These are phyloP conservation scores for Grosmannia huntii DNA, from an alignment of 2,329 filamentous ascomycete species.

Conservation along the genomic window DNA sequence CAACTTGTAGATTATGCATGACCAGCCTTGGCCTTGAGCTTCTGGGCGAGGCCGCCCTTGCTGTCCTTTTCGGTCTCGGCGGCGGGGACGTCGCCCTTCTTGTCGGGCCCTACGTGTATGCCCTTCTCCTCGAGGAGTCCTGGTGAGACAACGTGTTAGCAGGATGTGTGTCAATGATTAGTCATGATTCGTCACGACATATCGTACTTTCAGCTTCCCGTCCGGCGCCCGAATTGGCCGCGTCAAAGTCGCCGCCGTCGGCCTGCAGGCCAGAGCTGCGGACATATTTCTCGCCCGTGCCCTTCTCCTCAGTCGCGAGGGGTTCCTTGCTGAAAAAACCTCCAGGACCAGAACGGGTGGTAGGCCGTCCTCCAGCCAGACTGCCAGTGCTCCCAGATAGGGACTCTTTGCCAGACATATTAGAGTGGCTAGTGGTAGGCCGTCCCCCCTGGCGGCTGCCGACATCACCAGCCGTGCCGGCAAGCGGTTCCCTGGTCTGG, in stretches of 20 bases:
- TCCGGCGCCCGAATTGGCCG: conserved; percentile 48
- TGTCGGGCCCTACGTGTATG: background rate
- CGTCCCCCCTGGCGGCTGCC: background rate
- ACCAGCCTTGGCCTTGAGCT: background rate
- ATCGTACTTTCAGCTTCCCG: conserved; percentile 51
- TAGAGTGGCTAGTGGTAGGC: background rate
- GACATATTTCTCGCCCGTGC: conserved; percentile 44
- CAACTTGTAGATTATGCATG: background rate
- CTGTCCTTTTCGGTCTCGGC: background rate
- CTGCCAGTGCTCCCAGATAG: too few species aligned
- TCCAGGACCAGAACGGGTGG: background rate
- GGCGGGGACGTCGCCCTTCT: background rate
- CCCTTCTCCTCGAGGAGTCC: background rate
- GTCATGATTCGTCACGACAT: too few species aligned
- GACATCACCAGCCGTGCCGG: background rate
- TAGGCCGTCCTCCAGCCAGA: background rate
- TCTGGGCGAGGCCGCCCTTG: background rate
- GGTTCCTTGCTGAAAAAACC: too few species aligned
- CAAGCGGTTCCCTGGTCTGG: too few species aligned
- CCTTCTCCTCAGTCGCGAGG: conserved; percentile 10
- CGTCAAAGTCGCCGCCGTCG: conserved; percentile 58
- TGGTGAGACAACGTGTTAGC: background rate
- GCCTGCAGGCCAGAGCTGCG: conserved; percentile 45
- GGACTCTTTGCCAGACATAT: too few species aligned
- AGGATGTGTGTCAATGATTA: conserved; percentile 8